Percentiles rank a stretch among this genome's conserved stretches.
Conservation (phyloP, 768 basidiomycete genomes). For the Pleurotus sapidus region DNA sequence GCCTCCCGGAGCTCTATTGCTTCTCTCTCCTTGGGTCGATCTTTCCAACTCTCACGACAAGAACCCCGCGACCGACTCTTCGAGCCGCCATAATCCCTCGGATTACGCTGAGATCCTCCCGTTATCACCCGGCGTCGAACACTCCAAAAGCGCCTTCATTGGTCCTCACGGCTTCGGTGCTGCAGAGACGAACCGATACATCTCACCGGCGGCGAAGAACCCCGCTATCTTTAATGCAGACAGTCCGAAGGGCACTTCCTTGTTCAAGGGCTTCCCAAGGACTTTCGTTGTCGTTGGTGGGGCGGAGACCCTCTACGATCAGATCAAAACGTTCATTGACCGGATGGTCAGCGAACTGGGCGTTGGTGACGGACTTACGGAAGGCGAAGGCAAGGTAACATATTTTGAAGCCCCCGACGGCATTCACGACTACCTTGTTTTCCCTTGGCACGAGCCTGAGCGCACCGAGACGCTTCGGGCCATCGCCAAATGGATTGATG, state of each 20-base stretch:
- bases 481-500: constrained; percentile 46
- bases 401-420: constrained; percentile 50
- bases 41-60: constrained; percentile 34
- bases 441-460: constrained; percentile 53
- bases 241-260: constrained; percentile 15
- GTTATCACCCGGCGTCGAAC: constrained; percentile 16
- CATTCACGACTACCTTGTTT: constrained; percentile 51
- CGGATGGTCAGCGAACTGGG: constrained; percentile 53
- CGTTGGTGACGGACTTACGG: constrained; percentile 32
- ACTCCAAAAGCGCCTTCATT: constrained; percentile 39
- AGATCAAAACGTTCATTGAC: constrained; percentile 39
- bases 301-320: constrained; percentile 53
- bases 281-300: constrained; percentile 60
- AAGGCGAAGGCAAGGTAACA: constrained; percentile 39
- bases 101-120: constrained; percentile 35
- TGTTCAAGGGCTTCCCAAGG: constrained; percentile 58
- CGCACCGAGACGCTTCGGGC: constrained; percentile 41
- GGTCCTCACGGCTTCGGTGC: constrained; percentile 45
- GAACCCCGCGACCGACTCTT: constrained; percentile 33
- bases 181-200: constrained; percentile 47
- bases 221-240: constrained; percentile 17
- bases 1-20: constrained; percentile 45
- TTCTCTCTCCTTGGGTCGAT: constrained; percentile 60
- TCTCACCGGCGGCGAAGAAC: constrained; percentile 55
- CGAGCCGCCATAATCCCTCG: constrained; percentile 24